Evolutionary conservation across 176 grass and related monocot genomes (phyloP), one percentile per base, ranked within the genome.

Genomic region (Melocanna baccifera): DNA sequence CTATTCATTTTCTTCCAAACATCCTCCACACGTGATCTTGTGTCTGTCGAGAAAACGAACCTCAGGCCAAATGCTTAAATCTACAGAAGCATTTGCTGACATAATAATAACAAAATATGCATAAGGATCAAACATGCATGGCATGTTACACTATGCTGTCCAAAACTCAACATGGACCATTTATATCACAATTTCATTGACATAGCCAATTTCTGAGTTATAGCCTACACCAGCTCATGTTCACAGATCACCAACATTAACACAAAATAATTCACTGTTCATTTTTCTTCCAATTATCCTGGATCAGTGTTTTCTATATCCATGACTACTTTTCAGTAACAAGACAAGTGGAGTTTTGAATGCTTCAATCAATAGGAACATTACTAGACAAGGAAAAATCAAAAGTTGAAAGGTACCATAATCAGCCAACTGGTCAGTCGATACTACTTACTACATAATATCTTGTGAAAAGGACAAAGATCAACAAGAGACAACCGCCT

Each of bases 1-100:
- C 86, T 85, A 83, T 99, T 99, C 93, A 99, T 99, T 90, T 94
- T 96, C 84, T 92, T 95, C 97, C 97, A 99, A 20, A 86, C 46
- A 89, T 96, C 97, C 22, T 99, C 93, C 56, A 99, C 90, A 28
- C 91, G 89, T 61, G 93, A 76, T 83, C 89, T 94, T 70, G 84
- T 78, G 68, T 88, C 97, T 99, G 71, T 32, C 68, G 46, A 69
- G 83, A 76, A 78, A 77, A 89, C 39, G 52, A 81, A 76, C 19
- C 40, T 69, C 67, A 86, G 51, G 30, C 29, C 80, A 67, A 69
- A 59, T 59, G 70, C 39, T 85, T 36, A 88, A 11, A 37, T 66
- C 53, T 64, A 73, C 67, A 75, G 65, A 79, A 67, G 36, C 62
- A 75, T 45, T 58, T 5, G 16, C 34, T 9, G 55, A 42, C 40